A percentile compares a stretch with the other conserved stretches of the same genome.
Evolutionary conservation across 176 grass and related monocot species (phyloP).

Genomic region (Leersia perrieri): DNA sequence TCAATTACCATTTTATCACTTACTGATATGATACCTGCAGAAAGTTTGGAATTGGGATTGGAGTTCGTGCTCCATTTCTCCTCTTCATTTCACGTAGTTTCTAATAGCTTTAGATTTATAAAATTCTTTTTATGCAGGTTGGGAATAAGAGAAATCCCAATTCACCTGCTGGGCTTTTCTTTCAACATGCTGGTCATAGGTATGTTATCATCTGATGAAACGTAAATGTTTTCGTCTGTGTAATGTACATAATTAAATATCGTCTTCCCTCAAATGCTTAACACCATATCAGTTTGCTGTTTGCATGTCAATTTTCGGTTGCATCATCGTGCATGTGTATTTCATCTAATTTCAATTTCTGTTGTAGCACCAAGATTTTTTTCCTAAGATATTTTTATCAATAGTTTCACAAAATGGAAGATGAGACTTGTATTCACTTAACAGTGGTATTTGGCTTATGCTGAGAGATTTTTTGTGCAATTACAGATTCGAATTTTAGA

Average conservation of each 20-base stretch:
- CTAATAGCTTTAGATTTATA: neutral
- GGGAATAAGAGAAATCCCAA: conserved; percentile 78
- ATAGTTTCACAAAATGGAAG: neutral
- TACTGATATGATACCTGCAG: neutral
- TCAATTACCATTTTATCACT: neutral
- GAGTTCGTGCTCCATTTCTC: neutral
- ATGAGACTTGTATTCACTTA: neutral
- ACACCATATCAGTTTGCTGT: neutral
- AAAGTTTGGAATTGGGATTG: neutral
- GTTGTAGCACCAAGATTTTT: neutral
- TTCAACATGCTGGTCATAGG: conserved; percentile 95
- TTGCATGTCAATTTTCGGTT: neutral
- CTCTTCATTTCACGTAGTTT: conserved; percentile 12
- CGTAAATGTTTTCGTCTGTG: neutral
- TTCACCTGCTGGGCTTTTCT: conserved; percentile 77
- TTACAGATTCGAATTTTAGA: neutral
- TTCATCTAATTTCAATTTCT: neutral
- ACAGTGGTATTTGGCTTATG: neutral
- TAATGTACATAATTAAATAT: neutral
- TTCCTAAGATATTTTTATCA: neutral
- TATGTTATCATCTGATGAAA: conserved; percentile 31
- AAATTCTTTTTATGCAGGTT: conserved; percentile 46
- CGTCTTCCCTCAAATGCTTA: conserved; percentile 14
- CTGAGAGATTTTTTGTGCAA: neutral
- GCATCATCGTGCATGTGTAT: neutral